A percentile compares a stretch with the other conserved stretches of the same genome.
Evolutionary conservation across 441 rosid species (phyloP).

Genomic region (Populus hybrid): DNA sequence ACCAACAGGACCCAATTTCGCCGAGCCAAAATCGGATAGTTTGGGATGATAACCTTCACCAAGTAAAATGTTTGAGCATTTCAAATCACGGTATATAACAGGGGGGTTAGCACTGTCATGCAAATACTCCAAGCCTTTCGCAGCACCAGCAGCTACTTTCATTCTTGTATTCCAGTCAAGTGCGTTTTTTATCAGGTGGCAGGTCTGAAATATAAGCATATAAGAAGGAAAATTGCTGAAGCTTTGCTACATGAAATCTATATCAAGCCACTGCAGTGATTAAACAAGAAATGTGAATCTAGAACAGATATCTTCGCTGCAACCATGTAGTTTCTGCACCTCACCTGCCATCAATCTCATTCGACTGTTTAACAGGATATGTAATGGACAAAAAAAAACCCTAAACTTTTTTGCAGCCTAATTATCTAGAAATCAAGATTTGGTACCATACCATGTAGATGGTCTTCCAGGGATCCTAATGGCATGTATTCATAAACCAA

Average conservation of each 20-base stretch:
- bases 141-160: constrained; percentile 98
- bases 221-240: constrained; percentile 8
- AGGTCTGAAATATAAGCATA: constrained; percentile 46
- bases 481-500: constrained; percentile 90
- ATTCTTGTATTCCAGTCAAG: constrained; percentile 94
- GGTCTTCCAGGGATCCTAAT: constrained; percentile 79
- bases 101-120: constrained; percentile 90
- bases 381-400: not conserved
- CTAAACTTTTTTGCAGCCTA: not conserved
- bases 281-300: not conserved
- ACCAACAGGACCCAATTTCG: constrained; percentile 95
- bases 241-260: not conserved
- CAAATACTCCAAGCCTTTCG: constrained; percentile 85
- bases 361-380: not conserved
- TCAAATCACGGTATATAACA: constrained; percentile 88
- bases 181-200: constrained; percentile 58
- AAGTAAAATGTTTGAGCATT: constrained; percentile 92
- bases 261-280: not conserved
- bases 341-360: not conserved
- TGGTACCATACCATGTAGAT: constrained; percentile 55
- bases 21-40: constrained; percentile 94
- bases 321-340: not conserved
- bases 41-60: constrained; percentile 78
- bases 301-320: constrained; percentile 1
- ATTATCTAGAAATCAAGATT: constrained; percentile 15